These are phyloP conservation scores for Gossypium davidsonii DNA, from an alignment of 441 rosid species.

Conservation along the genomic window DNA sequence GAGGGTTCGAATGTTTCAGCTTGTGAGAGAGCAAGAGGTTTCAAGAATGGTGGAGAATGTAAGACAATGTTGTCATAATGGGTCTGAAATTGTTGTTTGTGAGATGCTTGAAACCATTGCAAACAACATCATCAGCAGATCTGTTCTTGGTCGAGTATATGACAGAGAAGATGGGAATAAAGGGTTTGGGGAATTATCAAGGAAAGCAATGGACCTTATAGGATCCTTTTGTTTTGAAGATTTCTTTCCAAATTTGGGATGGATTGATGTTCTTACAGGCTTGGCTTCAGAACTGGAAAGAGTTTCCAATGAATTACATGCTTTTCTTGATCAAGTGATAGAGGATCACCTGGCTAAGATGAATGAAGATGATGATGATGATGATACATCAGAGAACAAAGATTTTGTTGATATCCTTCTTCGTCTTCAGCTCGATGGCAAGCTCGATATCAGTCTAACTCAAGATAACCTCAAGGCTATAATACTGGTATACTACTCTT, in stretches of 20 bases:
- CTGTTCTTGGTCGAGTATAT: background rate
- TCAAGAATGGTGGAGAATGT: conserved; percentile 10
- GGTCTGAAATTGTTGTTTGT: background rate
- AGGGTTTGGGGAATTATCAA: conserved; percentile 21
- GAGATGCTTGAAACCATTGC: background rate
- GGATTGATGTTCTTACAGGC: conserved; percentile 30
- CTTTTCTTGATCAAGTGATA: conserved; percentile 28
- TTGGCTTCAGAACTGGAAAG: conserved; percentile 5
- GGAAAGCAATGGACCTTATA: conserved; percentile 13
- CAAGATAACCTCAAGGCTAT: conserved; percentile 28
- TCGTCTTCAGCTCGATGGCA: conserved; percentile 18
- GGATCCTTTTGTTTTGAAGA: conserved; percentile 26
- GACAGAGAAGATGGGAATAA: conserved; percentile 6
- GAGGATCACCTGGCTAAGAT: conserved; percentile 17
- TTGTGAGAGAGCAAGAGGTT: conserved; percentile 28
- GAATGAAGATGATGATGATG: background rate
- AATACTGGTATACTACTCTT: conserved; percentile 15
- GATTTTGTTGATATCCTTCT: conserved; percentile 33
- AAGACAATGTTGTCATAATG: background rate
- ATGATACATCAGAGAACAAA: conserved; percentile 9
- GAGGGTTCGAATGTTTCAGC: conserved; percentile 23
- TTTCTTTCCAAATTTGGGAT: conserved; percentile 25
- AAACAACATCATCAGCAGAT: conserved; percentile 11
- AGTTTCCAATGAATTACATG: conserved; percentile 1
- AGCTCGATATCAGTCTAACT: conserved; percentile 21